Conservation (phyloP, 495 filamentous ascomycete genomes). For the Trypethelium eluteriae region DNA sequence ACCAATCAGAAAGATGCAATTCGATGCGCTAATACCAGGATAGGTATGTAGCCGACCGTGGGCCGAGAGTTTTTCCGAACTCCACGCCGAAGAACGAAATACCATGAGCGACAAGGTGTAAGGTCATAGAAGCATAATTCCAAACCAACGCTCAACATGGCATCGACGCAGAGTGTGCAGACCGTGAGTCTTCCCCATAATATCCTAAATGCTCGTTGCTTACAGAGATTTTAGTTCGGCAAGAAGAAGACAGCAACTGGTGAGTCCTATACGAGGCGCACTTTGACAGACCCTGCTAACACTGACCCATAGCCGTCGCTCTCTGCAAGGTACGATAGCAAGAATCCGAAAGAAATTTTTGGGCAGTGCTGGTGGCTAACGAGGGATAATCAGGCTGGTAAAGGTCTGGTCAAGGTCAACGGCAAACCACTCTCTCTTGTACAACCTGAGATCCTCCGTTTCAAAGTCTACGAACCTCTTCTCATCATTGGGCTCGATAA, state of each 20-base stretch:
- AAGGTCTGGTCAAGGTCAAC: conserved; percentile 97
- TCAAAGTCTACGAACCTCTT: conserved; percentile 99
- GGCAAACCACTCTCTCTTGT: conserved; percentile 89
- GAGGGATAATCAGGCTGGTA: conserved; percentile 58
- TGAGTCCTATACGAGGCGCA: conserved; percentile 13
- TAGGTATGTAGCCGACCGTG: not conserved
- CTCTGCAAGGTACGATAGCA: conserved; percentile 75
- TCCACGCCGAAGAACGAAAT: conserved; percentile 12
- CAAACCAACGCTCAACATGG: conserved; percentile 50
- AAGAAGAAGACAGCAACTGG: conserved; percentile 40
- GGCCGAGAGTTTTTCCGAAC: conserved; percentile 3
- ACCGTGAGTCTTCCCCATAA: conserved; percentile 59
- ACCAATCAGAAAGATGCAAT: not conserved
- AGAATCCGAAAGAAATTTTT: conserved; percentile 6
- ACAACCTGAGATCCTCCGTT: conserved; percentile 92
- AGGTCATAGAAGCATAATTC: not conserved
- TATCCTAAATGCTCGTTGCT: not conserved
- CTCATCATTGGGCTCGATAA: conserved; percentile 94
- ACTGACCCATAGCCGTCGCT: conserved; percentile 59
- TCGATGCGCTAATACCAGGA: not conserved
- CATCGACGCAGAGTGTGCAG: conserved; percentile 73
- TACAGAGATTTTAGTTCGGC: conserved; percentile 25
- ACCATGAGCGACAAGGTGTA: not conserved
- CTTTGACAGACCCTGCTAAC: conserved; percentile 30
- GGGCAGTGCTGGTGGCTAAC: conserved; percentile 24